phyloP scores from a whole-genome alignment of 1,284 basidiomycete genomes.

The Mycena sp. region DNA sequence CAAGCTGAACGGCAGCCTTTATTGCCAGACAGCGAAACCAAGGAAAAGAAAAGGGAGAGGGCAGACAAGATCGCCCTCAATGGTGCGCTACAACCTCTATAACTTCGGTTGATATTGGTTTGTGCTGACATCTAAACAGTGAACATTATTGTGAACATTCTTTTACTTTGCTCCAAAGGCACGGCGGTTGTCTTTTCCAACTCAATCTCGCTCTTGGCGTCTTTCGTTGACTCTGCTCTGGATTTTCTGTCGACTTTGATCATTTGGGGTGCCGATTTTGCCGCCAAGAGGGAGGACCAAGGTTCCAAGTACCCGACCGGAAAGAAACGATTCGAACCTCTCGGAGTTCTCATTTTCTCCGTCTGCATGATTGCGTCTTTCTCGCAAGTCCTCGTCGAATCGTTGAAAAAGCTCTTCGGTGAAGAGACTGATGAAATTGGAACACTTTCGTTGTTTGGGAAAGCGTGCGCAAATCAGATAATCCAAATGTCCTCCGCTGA shows the following conservation, averaged over 20 bases:
- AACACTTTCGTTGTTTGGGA: slow-evolving; percentile 26
- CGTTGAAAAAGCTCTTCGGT: slow-evolving; percentile 26
- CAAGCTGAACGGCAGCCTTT: slow-evolving; percentile 27
- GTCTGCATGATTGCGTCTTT: slow-evolving; percentile 33
- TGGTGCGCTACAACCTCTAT: slow-evolving; percentile 6
- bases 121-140: background rate
- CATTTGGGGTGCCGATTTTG: slow-evolving; percentile 28
- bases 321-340: slow-evolving; percentile 32
- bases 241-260: slow-evolving; percentile 29
- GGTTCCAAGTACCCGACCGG: slow-evolving; percentile 28
- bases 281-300: slow-evolving; percentile 22
- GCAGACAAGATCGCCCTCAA: slow-evolving; percentile 28
- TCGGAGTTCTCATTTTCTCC: slow-evolving; percentile 29
- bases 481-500: too few relatives aligned
- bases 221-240: slow-evolving; percentile 29
- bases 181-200: slow-evolving; percentile 24
- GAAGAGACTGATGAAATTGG: slow-evolving; percentile 21
- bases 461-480: slow-evolving; percentile 14
- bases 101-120: too few relatives aligned
- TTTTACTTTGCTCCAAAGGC: slow-evolving; percentile 24
- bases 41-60: slow-evolving; percentile 22
- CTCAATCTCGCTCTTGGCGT: slow-evolving; percentile 28
- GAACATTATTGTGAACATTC: slow-evolving; percentile 28
- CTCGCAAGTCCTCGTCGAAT: slow-evolving; percentile 26
- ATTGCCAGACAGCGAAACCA: slow-evolving; percentile 11